Conservation (phyloP, 495 filamentous ascomycete species). For the Penicillium silybi region DNA sequence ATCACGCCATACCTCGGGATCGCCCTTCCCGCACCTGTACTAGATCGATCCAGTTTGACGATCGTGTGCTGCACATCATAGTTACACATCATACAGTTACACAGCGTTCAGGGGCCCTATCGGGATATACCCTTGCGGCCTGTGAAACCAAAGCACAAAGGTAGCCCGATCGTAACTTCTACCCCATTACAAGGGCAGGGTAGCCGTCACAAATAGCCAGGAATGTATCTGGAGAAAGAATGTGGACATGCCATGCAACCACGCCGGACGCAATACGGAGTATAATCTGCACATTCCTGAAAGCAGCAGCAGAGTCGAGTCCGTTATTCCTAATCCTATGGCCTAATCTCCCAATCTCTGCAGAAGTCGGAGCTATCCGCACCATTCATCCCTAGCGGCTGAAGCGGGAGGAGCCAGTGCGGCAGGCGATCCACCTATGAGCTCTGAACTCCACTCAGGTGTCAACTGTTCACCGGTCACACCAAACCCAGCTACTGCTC, state of each 20-base stretch:
- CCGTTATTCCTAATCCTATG: not conserved
- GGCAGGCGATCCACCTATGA: conserved; percentile 6
- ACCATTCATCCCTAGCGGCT: conserved; percentile 3
- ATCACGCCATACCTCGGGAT: conserved; percentile 29
- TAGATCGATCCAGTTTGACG: conserved; percentile 13
- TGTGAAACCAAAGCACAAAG: not conserved
- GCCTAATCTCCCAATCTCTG: not conserved
- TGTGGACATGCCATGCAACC: conserved; percentile 8
- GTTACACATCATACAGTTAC: conserved; percentile 6
- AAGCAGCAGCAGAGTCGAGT: not conserved
- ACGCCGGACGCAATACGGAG: not conserved
- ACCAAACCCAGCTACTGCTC: not conserved
- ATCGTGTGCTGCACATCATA: conserved; percentile 20
- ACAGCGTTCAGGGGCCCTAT: not conserved
- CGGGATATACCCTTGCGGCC: too few relatives aligned
- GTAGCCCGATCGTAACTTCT: not conserved
- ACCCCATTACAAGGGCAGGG: not conserved
- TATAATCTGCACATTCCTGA: conserved; percentile 1
- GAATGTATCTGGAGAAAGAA: conserved; percentile 3
- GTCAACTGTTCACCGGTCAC: conserved; percentile 20
- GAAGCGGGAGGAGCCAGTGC: conserved; percentile 7
- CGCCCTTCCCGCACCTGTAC: conserved; percentile 13
- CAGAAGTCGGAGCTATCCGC: conserved; percentile 7
- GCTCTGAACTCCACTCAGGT: conserved; percentile 3
- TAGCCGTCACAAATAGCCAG: not conserved